Conservation (phyloP, 108 stramenopile species). For the Fragilaria crotonensis region DNA sequence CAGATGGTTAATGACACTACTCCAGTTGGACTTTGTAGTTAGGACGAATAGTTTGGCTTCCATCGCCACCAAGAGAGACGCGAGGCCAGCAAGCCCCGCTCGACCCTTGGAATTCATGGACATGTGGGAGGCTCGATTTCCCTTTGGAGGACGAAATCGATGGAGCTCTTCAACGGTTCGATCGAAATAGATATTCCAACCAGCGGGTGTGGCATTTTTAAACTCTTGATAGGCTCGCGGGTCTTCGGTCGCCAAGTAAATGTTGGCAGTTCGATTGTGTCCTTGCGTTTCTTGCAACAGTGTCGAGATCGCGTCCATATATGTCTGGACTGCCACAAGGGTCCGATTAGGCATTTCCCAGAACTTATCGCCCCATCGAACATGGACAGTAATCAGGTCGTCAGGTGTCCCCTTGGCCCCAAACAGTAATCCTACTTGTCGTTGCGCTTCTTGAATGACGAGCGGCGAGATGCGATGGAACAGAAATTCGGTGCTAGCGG, state of each 20-base stretch:
- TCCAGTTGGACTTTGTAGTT: conserved; percentile 53
- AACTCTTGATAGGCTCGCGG: conserved; percentile 37
- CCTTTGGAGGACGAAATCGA: conserved; percentile 32
- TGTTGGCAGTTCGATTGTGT: conserved; percentile 13
- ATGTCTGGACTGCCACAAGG: conserved; percentile 30
- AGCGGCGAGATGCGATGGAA: conserved; percentile 35
- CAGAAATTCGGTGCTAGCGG: conserved; percentile 38
- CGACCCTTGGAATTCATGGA: conserved; percentile 36
- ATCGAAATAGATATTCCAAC: conserved; percentile 32
- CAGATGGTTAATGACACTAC: conserved; percentile 39
- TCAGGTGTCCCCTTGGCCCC: conserved; percentile 16
- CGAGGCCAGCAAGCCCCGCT: conserved; percentile 43
- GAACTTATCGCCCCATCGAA: conserved; percentile 63
- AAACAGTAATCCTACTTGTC: conserved; percentile 37
- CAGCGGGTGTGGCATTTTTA: conserved; percentile 14
- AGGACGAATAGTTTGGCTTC: conserved; percentile 49
- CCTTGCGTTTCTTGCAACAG: neutral
- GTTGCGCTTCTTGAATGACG: conserved; percentile 51
- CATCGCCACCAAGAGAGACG: conserved; percentile 39
- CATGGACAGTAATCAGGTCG: conserved; percentile 49
- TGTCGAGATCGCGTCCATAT: conserved; percentile 35
- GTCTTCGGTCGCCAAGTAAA: conserved; percentile 61
- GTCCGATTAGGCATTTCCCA: conserved; percentile 42
- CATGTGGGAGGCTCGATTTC: conserved; percentile 38
- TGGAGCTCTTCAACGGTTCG: conserved; percentile 34